Percentiles rank a stretch among this genome's conserved stretches.
Conservation (phyloP, 768 basidiomycete genomes). For the Leccinum disarticulatum region DNA sequence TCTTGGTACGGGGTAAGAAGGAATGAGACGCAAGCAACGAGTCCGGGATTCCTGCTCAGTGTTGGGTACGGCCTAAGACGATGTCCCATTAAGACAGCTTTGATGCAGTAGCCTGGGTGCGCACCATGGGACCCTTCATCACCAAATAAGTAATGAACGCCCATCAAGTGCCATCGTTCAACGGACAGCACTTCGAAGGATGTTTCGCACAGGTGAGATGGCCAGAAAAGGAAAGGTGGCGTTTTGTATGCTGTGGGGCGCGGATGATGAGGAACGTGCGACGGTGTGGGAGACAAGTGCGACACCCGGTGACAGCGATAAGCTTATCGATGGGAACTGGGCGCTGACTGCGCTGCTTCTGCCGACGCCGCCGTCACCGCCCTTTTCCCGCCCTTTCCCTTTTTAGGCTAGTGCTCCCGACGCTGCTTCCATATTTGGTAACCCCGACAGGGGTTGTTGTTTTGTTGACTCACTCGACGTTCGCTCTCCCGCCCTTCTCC, state of each 20-base stretch:
- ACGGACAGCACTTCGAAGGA: not conserved
- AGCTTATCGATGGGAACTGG: constrained; percentile 15
- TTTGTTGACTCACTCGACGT: constrained; percentile 18
- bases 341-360: constrained; percentile 10
- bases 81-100: not conserved
- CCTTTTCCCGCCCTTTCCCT: constrained; percentile 22
- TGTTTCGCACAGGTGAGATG: constrained; percentile 1
- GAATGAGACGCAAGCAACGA: not conserved
- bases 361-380: constrained; percentile 24
- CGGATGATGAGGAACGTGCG: constrained; percentile 14
- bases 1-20: not conserved
- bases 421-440: constrained; percentile 22
- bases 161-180: too few relatives aligned
- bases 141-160: too few relatives aligned
- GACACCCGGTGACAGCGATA: constrained; percentile 14
- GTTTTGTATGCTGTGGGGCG: not conserved
- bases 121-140: too few relatives aligned
- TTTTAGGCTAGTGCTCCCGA: constrained; percentile 16
- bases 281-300: constrained; percentile 5
- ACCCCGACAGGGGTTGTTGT: constrained; percentile 15
- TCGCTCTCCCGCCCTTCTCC: constrained; percentile 29
- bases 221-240: constrained; percentile 10
- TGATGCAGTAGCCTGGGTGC: too few relatives aligned
- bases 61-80: not conserved
- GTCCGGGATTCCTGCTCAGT: not conserved